Base-by-base conservation (phyloP, 2,329 filamentous ascomycete genomes). In the Fusarium penzigii region DNA sequence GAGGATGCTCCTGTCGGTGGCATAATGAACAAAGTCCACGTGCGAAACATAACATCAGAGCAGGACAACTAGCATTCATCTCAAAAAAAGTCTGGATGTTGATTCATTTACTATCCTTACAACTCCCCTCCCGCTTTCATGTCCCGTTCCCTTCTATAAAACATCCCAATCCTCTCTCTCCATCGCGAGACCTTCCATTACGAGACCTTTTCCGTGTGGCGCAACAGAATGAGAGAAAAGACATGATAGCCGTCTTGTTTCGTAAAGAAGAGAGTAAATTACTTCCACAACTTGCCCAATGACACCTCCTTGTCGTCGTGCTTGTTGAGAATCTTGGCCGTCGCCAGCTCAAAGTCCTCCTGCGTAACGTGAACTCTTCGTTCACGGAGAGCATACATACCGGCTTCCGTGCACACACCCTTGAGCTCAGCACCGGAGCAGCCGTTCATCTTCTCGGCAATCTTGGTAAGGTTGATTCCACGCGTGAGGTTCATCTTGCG, bases 361-460 rank as follows among this genome's bases (percentile, higher is more conserved):
- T 99, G 94, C 38, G 94, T 99, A 62, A 99, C 94, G 72, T 99
- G 94, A 53, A 99, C 93, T 75, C 94, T 87, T 70, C 94, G 83
- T 78, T 99, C 94, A 64, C 94, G 87, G 59, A 99, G 81, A 13
- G 94, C 94, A 70, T 94, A 99, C 94, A 99, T 99, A 66, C 94
- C 94, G 3, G 94, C 92, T 75, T 99, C 94, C 42, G 94, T 99
- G 73, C 94, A 99, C 44, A 99, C 94, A 78, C 94, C 94, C 85
- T 99, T 99, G 65, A 99, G 77, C 76, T 99, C 94, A 49, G 94
- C 94, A 55, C 94, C 94, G 3, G 92, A 97, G 75, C 94, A 99
- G 46, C 94, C 94, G 68, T 97, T 97, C 94, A 99, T 99, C 84
- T 97, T 97, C 81, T 99, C 94, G 29, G 94, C 94, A 66, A 97